These are phyloP conservation scores for Pseudocercospora fijiensis DNA, from an alignment of 2,329 filamentous ascomycete genomes.

Conservation along the genomic window DNA sequence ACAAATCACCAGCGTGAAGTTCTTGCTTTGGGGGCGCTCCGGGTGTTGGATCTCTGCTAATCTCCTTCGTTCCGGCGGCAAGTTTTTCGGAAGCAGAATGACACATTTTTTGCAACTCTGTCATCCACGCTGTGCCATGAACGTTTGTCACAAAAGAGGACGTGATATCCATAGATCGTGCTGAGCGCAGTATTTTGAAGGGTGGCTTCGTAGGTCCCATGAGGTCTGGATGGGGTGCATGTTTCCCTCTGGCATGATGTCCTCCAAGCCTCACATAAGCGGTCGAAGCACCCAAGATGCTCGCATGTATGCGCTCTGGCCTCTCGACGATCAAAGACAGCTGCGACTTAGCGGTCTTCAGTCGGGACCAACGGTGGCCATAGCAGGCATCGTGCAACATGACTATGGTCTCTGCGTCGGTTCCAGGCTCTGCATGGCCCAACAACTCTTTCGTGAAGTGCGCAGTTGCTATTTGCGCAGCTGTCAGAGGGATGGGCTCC, in stretches of 20 bases:
- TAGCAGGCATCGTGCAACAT: conserved; percentile 93
- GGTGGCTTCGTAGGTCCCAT: conserved; percentile 57
- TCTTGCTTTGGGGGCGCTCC: conserved; percentile 54
- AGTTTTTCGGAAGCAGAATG: conserved; percentile 74
- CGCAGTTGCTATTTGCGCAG: conserved; percentile 41
- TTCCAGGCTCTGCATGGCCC: conserved; percentile 54
- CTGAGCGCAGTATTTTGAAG: conserved; percentile 85
- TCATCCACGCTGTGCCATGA: conserved; percentile 91
- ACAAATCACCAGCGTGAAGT: conserved; percentile 86
- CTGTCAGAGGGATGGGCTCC: conserved; percentile 36
- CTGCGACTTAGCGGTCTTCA: conserved; percentile 68
- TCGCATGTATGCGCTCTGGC: conserved; percentile 84
- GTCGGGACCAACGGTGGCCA: conserved; percentile 85
- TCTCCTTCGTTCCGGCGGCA: conserved; percentile 72
- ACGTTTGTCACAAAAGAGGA: conserved; percentile 83
- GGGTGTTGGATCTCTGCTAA: conserved; percentile 55
- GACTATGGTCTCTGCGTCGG: conserved; percentile 66
- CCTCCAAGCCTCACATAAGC: conserved; percentile 90
- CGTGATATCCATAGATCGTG: conserved; percentile 66
- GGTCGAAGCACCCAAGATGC: conserved; percentile 74
- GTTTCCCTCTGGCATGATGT: conserved; percentile 68
- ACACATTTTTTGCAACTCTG: conserved; percentile 83
- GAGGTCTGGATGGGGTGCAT: conserved; percentile 63
- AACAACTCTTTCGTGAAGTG: conserved; percentile 70
- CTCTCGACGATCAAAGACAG: conserved; percentile 86